phyloP scores from a whole-genome alignment of 148 eudicot genomes.

The Rhododendron griersonianum region DNA sequence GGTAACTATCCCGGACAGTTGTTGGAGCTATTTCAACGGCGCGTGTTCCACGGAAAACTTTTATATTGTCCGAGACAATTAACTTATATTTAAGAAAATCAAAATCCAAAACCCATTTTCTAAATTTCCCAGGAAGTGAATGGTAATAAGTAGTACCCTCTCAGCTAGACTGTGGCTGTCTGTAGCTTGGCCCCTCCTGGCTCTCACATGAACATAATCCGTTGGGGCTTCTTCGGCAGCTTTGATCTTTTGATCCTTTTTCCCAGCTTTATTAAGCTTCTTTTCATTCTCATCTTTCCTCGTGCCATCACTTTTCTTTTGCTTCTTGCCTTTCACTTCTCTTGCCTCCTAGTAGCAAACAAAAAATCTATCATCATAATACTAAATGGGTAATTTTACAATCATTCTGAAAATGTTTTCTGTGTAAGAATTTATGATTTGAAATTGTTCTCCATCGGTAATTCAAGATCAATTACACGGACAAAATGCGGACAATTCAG shows the following conservation, averaged over 20 bases:
- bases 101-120: background rate
- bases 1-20: background rate
- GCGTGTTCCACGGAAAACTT: background rate
- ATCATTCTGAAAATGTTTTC: background rate
- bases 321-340: slow-evolving; percentile 45
- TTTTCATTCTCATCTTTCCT: slow-evolving; percentile 23
- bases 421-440: background rate
- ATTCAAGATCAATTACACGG: background rate
- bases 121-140: background rate
- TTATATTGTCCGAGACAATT: background rate
- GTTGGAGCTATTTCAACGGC: background rate
- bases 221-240: slow-evolving; percentile 35
- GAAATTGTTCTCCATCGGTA: background rate
- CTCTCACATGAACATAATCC: slow-evolving; percentile 87
- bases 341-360: slow-evolving; percentile 18
- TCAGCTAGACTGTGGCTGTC: slow-evolving; percentile 91
- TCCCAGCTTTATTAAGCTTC: background rate
- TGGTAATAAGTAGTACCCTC: slow-evolving; percentile 42
- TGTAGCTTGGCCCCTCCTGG: slow-evolving; percentile 94
- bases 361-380: too few species aligned
- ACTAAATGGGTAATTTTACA: too few species aligned
- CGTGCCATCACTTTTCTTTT: slow-evolving; percentile 22
- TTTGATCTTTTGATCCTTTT: slow-evolving; percentile 16
- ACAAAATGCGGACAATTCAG: background rate
- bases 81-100: background rate